Evolutionary conservation across 2,329 filamentous ascomycete species (phyloP).

Genomic region (Paraconiothyrium brasiliense): DNA sequence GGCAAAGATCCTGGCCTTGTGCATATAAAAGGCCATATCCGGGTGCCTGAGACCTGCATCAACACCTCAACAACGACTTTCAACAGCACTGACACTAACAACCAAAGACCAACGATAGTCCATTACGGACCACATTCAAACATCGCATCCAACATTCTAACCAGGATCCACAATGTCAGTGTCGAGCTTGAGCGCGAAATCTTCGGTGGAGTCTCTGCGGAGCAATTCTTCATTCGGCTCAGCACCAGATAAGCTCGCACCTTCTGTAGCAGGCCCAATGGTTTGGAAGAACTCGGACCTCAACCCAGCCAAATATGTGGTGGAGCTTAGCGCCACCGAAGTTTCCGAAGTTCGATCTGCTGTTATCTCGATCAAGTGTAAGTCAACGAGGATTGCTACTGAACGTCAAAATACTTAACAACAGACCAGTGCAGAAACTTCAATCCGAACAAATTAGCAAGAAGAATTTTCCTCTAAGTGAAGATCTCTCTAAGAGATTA

Average conservation of each 20-base stretch:
- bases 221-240: slow-evolving; percentile 36
- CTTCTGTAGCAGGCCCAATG: slow-evolving; percentile 42
- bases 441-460: slow-evolving; percentile 31
- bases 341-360: slow-evolving; percentile 43
- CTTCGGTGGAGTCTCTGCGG: slow-evolving; percentile 44
- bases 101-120: slow-evolving; percentile 2
- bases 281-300: slow-evolving; percentile 45
- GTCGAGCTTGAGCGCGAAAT: slow-evolving; percentile 37
- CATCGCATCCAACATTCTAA: no score
- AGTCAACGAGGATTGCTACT: slow-evolving; percentile 13
- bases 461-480: slow-evolving; percentile 38
- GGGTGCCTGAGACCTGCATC: slow-evolving; percentile 1
- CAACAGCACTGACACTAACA: background rate
- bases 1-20: background rate
- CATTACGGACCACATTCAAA: background rate
- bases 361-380: slow-evolving; percentile 45
- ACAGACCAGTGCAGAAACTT: slow-evolving; percentile 28
- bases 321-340: slow-evolving; percentile 36
- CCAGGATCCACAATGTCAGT: slow-evolving; percentile 30
- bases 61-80: slow-evolving; percentile 7
- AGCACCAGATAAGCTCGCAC: slow-evolving; percentile 41
- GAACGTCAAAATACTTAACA: slow-evolving; percentile 12
- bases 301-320: slow-evolving; percentile 36
- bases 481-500: slow-evolving; percentile 36
- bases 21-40: slow-evolving; percentile 14